Evolutionary conservation across 495 filamentous ascomycete genomes (phyloP).

Genomic region (Podospora australis): DNA sequence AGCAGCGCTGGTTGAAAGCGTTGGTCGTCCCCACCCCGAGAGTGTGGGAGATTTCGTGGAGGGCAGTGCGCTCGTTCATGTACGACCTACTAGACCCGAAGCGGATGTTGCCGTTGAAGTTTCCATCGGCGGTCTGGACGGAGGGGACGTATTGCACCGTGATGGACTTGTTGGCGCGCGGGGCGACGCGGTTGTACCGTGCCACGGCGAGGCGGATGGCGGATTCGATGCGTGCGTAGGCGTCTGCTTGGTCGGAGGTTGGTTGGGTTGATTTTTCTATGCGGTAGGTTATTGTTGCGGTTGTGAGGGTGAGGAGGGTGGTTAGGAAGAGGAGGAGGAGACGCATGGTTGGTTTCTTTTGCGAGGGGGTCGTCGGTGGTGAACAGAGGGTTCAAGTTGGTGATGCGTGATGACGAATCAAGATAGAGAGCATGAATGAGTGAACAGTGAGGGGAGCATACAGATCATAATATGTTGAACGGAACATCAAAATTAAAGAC

Average conservation of each 20-base stretch:
- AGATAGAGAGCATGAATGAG: too few species aligned
- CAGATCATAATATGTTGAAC: too few species aligned
- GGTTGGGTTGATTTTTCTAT: constrained; percentile 29
- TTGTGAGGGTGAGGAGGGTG: constrained; percentile 17
- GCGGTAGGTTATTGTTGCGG: constrained; percentile 27
- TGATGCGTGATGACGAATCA: too few species aligned
- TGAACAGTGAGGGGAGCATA: too few species aligned
- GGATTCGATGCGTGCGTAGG: constrained; percentile 32
- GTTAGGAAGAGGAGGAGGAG: constrained; percentile 22
- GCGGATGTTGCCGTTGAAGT: constrained; percentile 38
- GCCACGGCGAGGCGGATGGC: constrained; percentile 31
- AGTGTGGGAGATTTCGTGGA: constrained; percentile 41
- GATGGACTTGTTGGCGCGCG: constrained; percentile 27
- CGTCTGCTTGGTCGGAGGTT: constrained; percentile 32
- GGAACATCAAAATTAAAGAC: too few species aligned
- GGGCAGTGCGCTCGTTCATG: constrained; percentile 41
- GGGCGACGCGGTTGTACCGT: constrained; percentile 29
- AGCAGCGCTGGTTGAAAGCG: constrained; percentile 31
- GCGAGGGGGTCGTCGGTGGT: not conserved
- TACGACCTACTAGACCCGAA: constrained; percentile 37
- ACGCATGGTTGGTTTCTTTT: constrained; percentile 22
- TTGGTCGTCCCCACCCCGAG: constrained; percentile 36
- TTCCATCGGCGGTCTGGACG: constrained; percentile 37
- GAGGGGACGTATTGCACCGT: constrained; percentile 32
- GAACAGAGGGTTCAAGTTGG: not conserved